Conservation (phyloP, 2,329 filamentous ascomycete genomes). For the Penicillium sp. region DNA sequence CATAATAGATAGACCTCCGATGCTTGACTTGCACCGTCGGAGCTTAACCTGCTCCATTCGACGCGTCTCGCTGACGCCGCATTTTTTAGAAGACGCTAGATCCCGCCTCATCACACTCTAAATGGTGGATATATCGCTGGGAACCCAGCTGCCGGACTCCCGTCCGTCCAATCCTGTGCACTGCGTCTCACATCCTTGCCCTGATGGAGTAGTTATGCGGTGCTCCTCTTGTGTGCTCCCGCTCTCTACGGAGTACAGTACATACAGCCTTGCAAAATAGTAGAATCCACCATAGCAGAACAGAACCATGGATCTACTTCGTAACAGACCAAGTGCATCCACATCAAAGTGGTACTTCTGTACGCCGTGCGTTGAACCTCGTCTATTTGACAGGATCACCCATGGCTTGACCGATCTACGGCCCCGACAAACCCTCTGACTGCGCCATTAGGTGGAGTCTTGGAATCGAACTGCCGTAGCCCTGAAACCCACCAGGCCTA, state of each 20-base stretch:
- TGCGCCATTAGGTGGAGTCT: conserved; percentile 10
- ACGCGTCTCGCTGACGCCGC: conserved; percentile 6
- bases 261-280: background rate
- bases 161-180: background rate
- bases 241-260: too few relatives aligned
- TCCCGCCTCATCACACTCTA: background rate
- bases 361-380: background rate
- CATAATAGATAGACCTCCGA: background rate
- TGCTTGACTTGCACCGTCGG: conserved; percentile 10
- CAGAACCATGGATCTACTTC: conserved; percentile 9
- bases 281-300: background rate
- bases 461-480: background rate
- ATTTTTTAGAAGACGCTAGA: conserved; percentile 4
- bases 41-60: conserved; percentile 4
- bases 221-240: background rate
- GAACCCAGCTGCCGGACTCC: background rate
- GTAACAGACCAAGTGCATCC: background rate
- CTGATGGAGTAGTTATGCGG: background rate
- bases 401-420: background rate
- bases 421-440: background rate
- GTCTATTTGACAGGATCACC: background rate
- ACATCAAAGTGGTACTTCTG: background rate
- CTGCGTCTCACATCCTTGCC: conserved; percentile 2
- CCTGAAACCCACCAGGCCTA: background rate
- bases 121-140: background rate